Conservation (phyloP, 164 flowering plant genomes). For the Kalanchoe fedtschenkoi region DNA sequence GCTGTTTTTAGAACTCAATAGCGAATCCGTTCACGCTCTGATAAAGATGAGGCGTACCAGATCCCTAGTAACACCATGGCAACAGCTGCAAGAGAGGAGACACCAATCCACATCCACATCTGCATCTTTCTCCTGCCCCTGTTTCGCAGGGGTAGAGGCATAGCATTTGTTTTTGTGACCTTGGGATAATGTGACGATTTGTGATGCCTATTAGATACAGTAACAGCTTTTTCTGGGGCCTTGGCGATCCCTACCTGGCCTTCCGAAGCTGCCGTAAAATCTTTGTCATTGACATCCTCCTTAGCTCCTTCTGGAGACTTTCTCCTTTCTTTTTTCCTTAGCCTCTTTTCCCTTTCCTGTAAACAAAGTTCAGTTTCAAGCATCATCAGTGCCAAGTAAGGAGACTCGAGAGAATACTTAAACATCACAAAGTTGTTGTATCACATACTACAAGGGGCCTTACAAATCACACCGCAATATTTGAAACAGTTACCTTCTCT, state of each 20-base stretch:
- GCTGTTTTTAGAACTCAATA: neutral
- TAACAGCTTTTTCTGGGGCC: constrained; percentile 21
- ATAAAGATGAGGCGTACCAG: neutral
- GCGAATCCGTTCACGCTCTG: neutral
- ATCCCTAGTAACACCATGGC: neutral
- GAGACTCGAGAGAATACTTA: neutral
- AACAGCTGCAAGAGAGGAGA: neutral
- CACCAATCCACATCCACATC: neutral
- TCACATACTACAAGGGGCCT: neutral
- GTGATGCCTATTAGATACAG: constrained; percentile 26
- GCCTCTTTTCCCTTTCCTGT: constrained; percentile 72
- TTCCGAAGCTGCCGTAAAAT: constrained; percentile 22
- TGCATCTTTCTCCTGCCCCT: constrained; percentile 43
- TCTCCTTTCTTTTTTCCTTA: constrained; percentile 52
- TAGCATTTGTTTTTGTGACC: constrained; percentile 31
- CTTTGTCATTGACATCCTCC: constrained; percentile 19
- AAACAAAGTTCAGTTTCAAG: constrained; percentile 6
- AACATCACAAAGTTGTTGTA: neutral
- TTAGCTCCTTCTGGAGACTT: constrained; percentile 26
- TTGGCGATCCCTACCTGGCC: constrained; percentile 21
- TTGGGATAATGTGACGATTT: constrained; percentile 17
- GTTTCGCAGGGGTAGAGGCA: constrained; percentile 63
- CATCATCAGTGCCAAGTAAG: neutral
- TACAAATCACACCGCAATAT: neutral
- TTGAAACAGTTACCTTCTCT: constrained; percentile 47